phyloP scores from a whole-genome alignment of 257 asterid genomes.

The Penstemon eatonii region DNA sequence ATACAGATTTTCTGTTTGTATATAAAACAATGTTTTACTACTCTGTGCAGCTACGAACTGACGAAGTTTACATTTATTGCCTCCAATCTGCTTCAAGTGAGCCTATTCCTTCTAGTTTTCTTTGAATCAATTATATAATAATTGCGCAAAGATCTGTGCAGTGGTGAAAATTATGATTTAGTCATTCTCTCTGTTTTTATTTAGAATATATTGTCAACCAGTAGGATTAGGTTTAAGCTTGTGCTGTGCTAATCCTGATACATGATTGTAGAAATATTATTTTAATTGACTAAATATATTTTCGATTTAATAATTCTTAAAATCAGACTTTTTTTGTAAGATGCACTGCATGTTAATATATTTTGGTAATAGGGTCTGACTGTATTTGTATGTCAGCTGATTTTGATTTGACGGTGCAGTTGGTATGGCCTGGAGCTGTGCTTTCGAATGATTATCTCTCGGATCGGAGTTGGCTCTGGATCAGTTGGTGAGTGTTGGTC shows the following conservation, averaged over 20 bases:
- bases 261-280: neutral
- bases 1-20: too few species aligned
- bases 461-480: constrained; percentile 89
- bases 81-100: constrained; percentile 87
- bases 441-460: constrained; percentile 76
- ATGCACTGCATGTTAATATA: constrained; percentile 5
- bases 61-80: constrained; percentile 69
- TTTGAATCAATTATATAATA: too few species aligned
- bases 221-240: neutral
- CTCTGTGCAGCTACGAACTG: constrained; percentile 67
- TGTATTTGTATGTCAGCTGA: constrained; percentile 61
- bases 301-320: neutral
- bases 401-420: constrained; percentile 93
- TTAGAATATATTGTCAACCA: neutral
- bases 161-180: neutral
- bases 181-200: neutral
- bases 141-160: constrained; percentile 10
- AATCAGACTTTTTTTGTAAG: neutral
- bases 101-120: constrained; percentile 22
- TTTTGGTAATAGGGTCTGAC: constrained; percentile 35
- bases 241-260: neutral
- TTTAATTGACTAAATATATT: too few species aligned
- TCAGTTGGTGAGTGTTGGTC: constrained; percentile 47
- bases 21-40: neutral
- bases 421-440: constrained; percentile 97